Conservation (phyloP, 1,139 yeast species). For the Protomyces macrosporus region DNA sequence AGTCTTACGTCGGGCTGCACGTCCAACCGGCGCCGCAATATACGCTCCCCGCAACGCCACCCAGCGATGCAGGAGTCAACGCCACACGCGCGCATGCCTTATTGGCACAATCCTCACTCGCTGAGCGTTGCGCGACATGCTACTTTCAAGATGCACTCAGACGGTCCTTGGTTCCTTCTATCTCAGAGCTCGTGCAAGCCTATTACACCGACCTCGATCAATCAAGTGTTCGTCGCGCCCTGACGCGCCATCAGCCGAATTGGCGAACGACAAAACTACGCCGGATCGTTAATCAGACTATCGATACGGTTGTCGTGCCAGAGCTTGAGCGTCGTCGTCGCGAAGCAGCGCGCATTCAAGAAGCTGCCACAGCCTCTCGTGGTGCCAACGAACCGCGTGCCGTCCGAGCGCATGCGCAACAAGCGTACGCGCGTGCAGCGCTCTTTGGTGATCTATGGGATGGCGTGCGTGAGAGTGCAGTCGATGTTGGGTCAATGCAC, state of each 20-base stretch:
- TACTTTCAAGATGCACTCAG: slow-evolving; percentile 5
- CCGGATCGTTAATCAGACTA: slow-evolving; percentile 5
- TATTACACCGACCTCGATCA: slow-evolving; percentile 8
- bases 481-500: background rate
- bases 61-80: background rate
- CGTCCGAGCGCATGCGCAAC: background rate
- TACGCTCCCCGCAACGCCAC: background rate
- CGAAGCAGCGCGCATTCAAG: slow-evolving; percentile 1
- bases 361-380: background rate
- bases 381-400: background rate
- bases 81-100: background rate
- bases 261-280: background rate
- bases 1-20: slow-evolving; percentile 1
- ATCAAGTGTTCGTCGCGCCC: background rate
- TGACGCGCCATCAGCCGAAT: background rate
- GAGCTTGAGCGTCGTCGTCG: slow-evolving; percentile 6
- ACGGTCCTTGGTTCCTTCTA: background rate
- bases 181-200: background rate
- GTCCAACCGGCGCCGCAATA: slow-evolving; percentile 11
- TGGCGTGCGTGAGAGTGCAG: slow-evolving; percentile 1
- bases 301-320: slow-evolving; percentile 11
- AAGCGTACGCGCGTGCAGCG: background rate
- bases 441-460: slow-evolving; percentile 17
- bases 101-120: background rate
- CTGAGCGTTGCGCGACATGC: slow-evolving; percentile 3